Percentiles rank a stretch among this genome's conserved stretches.
phyloP scores from a whole-genome alignment of 2,329 filamentous ascomycete species.

The Ceratocystis papillata region DNA sequence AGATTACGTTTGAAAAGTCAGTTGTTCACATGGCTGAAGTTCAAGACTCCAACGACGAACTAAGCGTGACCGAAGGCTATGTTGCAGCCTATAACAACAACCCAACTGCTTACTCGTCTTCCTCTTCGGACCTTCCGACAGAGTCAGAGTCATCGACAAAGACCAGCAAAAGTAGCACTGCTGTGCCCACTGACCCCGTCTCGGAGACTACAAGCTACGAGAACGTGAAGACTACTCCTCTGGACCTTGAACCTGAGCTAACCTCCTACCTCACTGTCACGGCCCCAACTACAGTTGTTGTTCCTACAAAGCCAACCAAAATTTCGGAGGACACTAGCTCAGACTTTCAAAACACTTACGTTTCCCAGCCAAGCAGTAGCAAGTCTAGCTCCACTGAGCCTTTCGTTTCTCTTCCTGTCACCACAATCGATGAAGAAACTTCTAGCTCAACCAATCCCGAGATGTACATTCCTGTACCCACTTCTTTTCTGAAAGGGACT shows the following conservation, averaged over 20 bases:
- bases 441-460: background rate
- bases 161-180: background rate
- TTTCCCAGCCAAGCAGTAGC: background rate
- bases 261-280: conserved; percentile 26
- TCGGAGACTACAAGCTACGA: background rate
- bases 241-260: background rate
- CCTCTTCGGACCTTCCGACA: background rate
- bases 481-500: background rate
- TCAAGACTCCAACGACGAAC: background rate
- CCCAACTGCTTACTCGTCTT: background rate
- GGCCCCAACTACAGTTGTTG: conserved; percentile 28
- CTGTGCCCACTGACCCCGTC: background rate
- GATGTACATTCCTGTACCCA: background rate
- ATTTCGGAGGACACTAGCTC: background rate
- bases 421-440: background rate
- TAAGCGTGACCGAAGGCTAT: background rate
- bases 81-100: conserved; percentile 10
- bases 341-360: background rate
- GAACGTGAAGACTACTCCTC: background rate
- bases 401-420: background rate
- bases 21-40: background rate
- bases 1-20: conserved; percentile 16
- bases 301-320: conserved; percentile 12
- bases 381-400: background rate
- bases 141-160: background rate